Evolutionary conservation across 352 stramenopile species (phyloP).

Genomic region (Pythium aphanidermatum): DNA sequence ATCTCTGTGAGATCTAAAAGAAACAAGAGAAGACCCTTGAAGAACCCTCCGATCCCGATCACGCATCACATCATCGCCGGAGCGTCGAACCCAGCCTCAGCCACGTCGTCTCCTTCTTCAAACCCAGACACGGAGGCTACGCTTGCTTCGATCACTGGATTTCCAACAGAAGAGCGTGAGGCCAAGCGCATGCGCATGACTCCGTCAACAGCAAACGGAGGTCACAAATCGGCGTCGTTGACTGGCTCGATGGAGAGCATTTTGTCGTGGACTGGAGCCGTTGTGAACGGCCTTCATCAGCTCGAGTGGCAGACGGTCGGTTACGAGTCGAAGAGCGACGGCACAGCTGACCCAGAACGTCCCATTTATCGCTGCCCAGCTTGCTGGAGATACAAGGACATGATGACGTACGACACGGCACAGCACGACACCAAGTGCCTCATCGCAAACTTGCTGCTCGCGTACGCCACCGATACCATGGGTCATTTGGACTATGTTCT

Average conservation of each 20-base stretch:
- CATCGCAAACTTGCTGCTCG: conserved; percentile 76
- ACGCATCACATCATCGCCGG: conserved; percentile 74
- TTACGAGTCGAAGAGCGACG: conserved; percentile 72
- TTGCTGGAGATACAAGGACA: conserved; percentile 81
- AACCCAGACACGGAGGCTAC: conserved; percentile 62
- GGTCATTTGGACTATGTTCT: conserved; percentile 70
- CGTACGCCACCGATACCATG: conserved; percentile 76
- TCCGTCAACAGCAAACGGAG: conserved; percentile 12
- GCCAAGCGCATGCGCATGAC: conserved; percentile 50
- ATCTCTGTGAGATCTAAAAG: conserved; percentile 94
- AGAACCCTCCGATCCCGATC: conserved; percentile 40
- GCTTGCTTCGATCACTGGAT: conserved; percentile 37
- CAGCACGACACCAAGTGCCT: conserved; percentile 81
- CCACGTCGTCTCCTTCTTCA: conserved; percentile 57
- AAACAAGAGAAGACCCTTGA: conserved; percentile 84
- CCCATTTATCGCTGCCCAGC: conserved; percentile 79
- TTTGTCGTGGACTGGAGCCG: conserved; percentile 58
- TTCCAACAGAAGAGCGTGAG: conserved; percentile 54
- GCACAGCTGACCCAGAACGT: conserved; percentile 56
- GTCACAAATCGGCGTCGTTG: conserved; percentile 30
- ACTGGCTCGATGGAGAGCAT: conserved; percentile 71
- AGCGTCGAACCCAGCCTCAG: conserved; percentile 55
- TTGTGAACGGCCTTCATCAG: conserved; percentile 72
- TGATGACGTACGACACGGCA: conserved; percentile 78
- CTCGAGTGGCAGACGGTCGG: conserved; percentile 78